Evolutionary conservation across 345 rosid genomes (phyloP).

Genomic region (Excoecaria agallocha): DNA sequence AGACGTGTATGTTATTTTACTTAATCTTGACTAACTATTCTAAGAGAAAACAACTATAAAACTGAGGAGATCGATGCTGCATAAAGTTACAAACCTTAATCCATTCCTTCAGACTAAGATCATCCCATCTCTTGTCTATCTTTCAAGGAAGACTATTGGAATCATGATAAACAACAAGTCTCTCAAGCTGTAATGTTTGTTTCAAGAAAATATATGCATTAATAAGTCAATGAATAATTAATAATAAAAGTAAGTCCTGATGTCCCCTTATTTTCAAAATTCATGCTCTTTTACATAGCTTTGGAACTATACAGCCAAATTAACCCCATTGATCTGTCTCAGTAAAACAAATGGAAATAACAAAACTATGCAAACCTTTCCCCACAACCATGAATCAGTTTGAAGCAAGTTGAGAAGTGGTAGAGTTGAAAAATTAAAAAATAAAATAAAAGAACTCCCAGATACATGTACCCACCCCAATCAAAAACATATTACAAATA

Average conservation of each 20-base stretch:
- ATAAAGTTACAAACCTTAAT: slow-evolving; percentile 62
- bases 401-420: background rate
- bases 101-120: slow-evolving; percentile 86
- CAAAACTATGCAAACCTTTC: background rate
- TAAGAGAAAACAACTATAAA: slow-evolving; percentile 3
- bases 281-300: background rate
- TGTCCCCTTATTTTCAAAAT: background rate
- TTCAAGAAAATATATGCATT: slow-evolving; percentile 22
- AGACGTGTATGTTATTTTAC: background rate
- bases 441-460: background rate
- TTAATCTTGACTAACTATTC: slow-evolving; percentile 7
- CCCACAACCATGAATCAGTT: background rate
- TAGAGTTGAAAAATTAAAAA: background rate
- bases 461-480: background rate
- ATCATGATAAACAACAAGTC: slow-evolving; percentile 95
- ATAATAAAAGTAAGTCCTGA: background rate
- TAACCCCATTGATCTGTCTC: background rate
- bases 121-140: slow-evolving; percentile 83
- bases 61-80: slow-evolving; percentile 5
- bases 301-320: background rate
- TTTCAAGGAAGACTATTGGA: slow-evolving; percentile 78
- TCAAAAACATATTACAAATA: background rate
- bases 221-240: slow-evolving; percentile 12
- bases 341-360: background rate
- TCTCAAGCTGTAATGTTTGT: slow-evolving; percentile 91